Conservation (phyloP, 163 green algal species). For the Scenedesmus sp. region DNA sequence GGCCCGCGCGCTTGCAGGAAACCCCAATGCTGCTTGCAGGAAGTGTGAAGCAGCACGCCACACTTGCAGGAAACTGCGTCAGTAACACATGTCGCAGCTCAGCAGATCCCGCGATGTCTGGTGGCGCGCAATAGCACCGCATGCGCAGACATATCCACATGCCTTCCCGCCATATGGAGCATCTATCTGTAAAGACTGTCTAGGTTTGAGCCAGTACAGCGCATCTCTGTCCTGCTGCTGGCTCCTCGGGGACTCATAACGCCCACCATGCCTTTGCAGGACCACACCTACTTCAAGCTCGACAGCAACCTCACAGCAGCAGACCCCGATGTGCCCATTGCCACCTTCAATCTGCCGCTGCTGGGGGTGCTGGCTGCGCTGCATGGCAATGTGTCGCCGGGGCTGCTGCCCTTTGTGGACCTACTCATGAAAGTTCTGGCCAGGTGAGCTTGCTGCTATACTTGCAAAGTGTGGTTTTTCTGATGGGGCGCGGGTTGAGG, state of each 20-base stretch:
- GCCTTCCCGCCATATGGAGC: no score
- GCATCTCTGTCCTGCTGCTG: not conserved
- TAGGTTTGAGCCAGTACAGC: not conserved
- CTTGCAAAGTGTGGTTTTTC: no score
- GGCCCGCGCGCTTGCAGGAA: not conserved
- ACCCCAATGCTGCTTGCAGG: not conserved
- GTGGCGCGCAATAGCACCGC: no score
- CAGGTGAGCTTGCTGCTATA: constrained; percentile 1
- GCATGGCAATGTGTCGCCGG: constrained; percentile 33
- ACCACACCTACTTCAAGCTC: constrained; percentile 43
- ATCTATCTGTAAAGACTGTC: no score
- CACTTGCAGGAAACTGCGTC: not conserved
- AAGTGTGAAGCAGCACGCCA: not conserved
- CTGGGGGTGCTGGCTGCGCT: constrained; percentile 64
- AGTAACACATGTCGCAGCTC: not conserved
- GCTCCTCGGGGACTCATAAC: no score
- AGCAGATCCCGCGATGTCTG: not conserved
- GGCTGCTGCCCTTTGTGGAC: constrained; percentile 42
- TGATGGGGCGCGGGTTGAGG: no score
- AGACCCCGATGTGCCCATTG: constrained; percentile 57
- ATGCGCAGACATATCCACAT: no score
- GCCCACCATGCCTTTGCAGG: not conserved
- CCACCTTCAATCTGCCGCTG: constrained; percentile 80
- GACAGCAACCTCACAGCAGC: constrained; percentile 36
- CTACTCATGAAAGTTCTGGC: constrained; percentile 61